These are phyloP conservation scores for Carex kokanica DNA, from an alignment of 176 grass and related monocot species.

Conservation along the genomic window DNA sequence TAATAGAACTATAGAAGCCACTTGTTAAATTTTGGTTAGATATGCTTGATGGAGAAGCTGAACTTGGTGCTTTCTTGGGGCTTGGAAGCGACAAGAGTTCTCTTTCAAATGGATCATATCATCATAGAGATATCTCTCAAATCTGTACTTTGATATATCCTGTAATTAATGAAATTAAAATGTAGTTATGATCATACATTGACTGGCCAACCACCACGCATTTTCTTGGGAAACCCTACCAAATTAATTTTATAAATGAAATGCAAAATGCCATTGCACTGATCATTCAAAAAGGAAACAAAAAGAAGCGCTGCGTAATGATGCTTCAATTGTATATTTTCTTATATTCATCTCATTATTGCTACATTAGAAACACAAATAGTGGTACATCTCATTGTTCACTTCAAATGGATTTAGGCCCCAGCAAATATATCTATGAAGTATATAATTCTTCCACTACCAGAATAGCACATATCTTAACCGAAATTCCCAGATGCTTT, in stretches of 20 bases:
- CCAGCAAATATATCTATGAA: background rate
- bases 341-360: background rate
- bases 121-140: background rate
- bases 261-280: background rate
- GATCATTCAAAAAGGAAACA: background rate
- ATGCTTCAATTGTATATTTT: constrained; percentile 11
- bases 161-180: background rate
- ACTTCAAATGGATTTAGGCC: constrained; percentile 1
- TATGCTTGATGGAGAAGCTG: background rate
- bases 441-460: background rate
- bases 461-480: background rate
- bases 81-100: background rate
- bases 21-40: background rate
- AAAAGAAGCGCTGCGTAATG: background rate
- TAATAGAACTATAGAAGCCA: background rate
- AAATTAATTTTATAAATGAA: background rate
- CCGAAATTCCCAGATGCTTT: background rate
- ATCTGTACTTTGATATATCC: background rate
- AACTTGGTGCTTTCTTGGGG: background rate
- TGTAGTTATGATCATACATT: background rate
- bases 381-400: background rate
- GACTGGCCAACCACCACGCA: background rate
- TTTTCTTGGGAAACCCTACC: background rate
- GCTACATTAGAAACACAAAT: background rate
- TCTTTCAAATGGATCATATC: background rate